Conservation (phyloP, 1,284 basidiomycete genomes). For the Apiotrichum mycotoxinovorans region DNA sequence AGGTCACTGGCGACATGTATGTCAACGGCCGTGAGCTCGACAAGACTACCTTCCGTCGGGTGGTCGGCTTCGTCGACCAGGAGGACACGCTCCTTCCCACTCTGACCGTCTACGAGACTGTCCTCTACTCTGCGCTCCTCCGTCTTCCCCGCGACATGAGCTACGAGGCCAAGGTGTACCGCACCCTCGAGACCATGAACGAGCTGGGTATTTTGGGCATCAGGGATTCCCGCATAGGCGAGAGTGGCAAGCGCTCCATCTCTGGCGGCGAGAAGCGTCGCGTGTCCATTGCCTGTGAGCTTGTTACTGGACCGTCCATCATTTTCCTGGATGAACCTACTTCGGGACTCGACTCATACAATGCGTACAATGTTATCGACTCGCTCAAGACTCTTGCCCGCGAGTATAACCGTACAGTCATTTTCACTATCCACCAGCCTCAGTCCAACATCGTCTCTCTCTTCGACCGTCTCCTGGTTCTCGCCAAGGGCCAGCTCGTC, state of each 20-base stretch:
- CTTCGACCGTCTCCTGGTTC: constrained; percentile 84
- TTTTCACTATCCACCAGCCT: constrained; percentile 99
- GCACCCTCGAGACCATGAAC: constrained; percentile 92
- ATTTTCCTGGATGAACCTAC: constrained; percentile 96
- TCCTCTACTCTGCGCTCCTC: constrained; percentile 86
- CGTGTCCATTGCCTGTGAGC: constrained; percentile 95
- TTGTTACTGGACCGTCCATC: constrained; percentile 93
- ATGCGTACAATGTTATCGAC: constrained; percentile 91
- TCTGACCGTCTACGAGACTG: constrained; percentile 94
- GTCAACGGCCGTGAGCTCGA: constrained; percentile 80
- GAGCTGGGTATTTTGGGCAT: constrained; percentile 91
- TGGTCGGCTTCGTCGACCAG: constrained; percentile 90
- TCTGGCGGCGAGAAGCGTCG: constrained; percentile 94
- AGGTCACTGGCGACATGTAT: constrained; percentile 68
- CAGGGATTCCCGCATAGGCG: constrained; percentile 83
- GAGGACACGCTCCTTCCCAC: constrained; percentile 96
- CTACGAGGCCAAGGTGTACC: constrained; percentile 83
- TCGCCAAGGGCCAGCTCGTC: constrained; percentile 77
- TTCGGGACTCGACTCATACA: constrained; percentile 89
- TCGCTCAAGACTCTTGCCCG: constrained; percentile 78
- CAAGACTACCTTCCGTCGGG: constrained; percentile 69
- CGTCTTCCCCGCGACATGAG: constrained; percentile 92
- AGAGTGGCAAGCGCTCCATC: constrained; percentile 73
- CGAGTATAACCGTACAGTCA: constrained; percentile 79
- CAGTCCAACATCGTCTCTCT: constrained; percentile 93